phyloP scores from a whole-genome alignment of 1,284 basidiomycete genomes.

The Stygiomarasmius scandens region DNA sequence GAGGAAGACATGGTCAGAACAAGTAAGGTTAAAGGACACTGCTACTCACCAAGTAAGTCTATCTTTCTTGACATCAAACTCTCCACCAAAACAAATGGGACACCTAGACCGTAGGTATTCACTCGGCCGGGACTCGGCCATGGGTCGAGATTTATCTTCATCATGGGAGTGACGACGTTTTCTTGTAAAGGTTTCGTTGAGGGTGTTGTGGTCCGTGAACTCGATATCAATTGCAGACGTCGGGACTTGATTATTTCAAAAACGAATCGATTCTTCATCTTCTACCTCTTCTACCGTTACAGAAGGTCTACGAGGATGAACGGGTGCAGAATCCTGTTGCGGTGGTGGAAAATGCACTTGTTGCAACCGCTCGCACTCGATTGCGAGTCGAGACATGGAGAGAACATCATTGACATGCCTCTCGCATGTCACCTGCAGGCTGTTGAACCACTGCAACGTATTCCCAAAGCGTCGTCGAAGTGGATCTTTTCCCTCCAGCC shows the following conservation, averaged over 20 bases:
- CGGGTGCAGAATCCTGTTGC: too few species aligned
- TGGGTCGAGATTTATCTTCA: too few species aligned
- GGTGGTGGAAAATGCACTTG: too few species aligned
- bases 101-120: constrained; percentile 18
- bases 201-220: background rate
- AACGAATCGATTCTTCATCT: background rate
- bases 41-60: background rate
- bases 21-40: background rate
- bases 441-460: constrained; percentile 18
- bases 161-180: too few species aligned
- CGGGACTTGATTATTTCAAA: background rate
- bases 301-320: too few species aligned
- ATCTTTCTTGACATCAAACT: background rate
- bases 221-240: background rate
- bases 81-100: constrained; percentile 21
- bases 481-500: constrained; percentile 16
- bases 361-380: too few species aligned
- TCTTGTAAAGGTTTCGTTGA: too few species aligned
- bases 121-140: constrained; percentile 11
- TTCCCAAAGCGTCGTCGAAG: constrained; percentile 18
- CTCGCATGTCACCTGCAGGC: constrained; percentile 4
- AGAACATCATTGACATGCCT: background rate
- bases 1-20: too few species aligned
- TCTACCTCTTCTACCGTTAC: background rate
- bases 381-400: background rate